Conservation (phyloP, 345 rosid species). For the Pelargonium nanum region DNA sequence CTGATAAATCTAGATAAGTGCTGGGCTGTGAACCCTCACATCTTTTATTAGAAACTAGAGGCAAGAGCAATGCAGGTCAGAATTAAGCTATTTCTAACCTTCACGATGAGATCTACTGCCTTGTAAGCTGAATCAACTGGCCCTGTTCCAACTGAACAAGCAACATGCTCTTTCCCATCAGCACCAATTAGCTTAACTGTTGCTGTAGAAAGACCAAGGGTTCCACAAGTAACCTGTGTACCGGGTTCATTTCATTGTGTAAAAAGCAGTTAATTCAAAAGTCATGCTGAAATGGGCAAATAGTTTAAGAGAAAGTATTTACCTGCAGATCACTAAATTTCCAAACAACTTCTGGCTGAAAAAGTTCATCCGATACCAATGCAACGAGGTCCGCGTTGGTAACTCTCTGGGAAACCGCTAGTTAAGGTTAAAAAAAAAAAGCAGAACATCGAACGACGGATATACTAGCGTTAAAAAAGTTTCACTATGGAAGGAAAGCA, state of each 20-base stretch:
- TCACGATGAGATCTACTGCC: conserved; percentile 77
- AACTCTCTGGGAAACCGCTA: conserved; percentile 40
- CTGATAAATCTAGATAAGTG: no score
- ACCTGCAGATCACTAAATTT: conserved; percentile 83
- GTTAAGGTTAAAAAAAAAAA: conserved; percentile 1
- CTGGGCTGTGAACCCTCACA: neutral
- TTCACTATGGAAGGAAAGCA: neutral
- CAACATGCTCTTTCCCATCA: conserved; percentile 58
- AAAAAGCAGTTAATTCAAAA: neutral
- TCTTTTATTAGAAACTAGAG: neutral
- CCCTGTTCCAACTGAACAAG: conserved; percentile 83
- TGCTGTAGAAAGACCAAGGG: conserved; percentile 83
- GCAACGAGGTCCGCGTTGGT: conserved; percentile 87
- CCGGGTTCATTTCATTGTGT: neutral
- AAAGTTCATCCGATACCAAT: conserved; percentile 91
- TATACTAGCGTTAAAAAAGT: neutral
- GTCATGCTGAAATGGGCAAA: neutral
- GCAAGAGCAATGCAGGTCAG: no score
- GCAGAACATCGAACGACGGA: neutral
- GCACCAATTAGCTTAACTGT: conserved; percentile 71
- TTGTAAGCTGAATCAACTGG: conserved; percentile 98
- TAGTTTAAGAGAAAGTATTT: conserved; percentile 1
- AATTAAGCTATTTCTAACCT: conserved; percentile 28
- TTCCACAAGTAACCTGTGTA: conserved; percentile 82
- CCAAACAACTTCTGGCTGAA: conserved; percentile 82